A percentile compares a stretch with the other conserved stretches of the same genome.
These are phyloP conservation scores for Nepenthes mirabilis DNA, from an alignment of 148 eudicot species.

Conservation along the genomic window DNA sequence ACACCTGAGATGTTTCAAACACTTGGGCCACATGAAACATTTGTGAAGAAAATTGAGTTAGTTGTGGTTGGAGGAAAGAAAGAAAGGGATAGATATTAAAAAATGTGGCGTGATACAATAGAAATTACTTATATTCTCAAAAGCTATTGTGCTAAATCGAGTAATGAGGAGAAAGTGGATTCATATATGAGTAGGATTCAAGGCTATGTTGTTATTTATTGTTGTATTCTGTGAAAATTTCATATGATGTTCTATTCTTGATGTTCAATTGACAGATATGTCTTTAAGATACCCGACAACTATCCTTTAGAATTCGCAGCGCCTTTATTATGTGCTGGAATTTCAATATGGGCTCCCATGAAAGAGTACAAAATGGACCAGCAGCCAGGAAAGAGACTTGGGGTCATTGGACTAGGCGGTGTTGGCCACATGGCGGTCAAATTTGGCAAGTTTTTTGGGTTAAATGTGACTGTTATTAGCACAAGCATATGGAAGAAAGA, in stretches of 20 bases:
- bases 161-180: too few species aligned
- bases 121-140: too few species aligned
- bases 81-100: too few species aligned
- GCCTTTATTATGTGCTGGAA: constrained; percentile 42
- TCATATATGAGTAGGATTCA: too few species aligned
- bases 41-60: too few species aligned
- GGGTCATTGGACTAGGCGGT: constrained; percentile 40
- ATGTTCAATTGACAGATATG: constrained; percentile 8
- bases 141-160: too few species aligned
- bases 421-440: constrained; percentile 46
- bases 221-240: too few species aligned
- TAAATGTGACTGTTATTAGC: constrained; percentile 37
- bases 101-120: too few species aligned
- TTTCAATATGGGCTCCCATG: constrained; percentile 34
- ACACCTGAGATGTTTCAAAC: too few species aligned
- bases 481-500: constrained; percentile 33
- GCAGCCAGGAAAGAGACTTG: constrained; percentile 30
- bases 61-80: too few species aligned
- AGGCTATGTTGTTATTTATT: too few species aligned
- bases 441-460: constrained; percentile 41
- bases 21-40: too few species aligned
- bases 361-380: constrained; percentile 21
- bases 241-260: not conserved
- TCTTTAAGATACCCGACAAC: constrained; percentile 23
- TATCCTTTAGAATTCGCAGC: constrained; percentile 28